Conservation (phyloP, 2,329 filamentous ascomycete species). For the Botrytis byssoidea region DNA sequence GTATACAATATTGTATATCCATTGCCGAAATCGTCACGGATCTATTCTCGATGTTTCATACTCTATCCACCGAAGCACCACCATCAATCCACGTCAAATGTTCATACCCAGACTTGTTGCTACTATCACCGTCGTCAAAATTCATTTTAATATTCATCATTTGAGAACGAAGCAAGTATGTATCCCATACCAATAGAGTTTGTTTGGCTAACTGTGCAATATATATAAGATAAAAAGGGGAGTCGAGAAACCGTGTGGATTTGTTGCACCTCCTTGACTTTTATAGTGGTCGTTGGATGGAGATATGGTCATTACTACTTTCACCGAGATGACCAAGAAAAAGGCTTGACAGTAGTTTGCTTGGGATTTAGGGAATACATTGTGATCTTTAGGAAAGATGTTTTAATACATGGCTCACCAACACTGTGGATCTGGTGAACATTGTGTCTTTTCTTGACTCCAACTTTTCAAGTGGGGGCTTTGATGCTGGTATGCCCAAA, state of each 20-base stretch:
- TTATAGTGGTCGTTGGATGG: no score
- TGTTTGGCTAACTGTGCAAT: not conserved
- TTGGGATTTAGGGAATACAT: not conserved
- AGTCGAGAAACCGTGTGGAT: not conserved
- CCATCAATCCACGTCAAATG: not conserved
- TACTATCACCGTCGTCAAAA: not conserved
- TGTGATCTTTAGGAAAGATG: not conserved
- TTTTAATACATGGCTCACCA: not conserved
- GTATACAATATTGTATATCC: not conserved
- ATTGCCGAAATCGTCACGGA: not conserved
- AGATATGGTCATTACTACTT: not conserved
- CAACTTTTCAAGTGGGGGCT: not conserved
- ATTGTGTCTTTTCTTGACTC: not conserved
- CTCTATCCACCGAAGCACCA: not conserved
- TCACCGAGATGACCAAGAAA: not conserved
- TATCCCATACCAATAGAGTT: not conserved
- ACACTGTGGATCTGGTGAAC: not conserved
- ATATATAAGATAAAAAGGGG: no score
- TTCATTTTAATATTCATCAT: not conserved
- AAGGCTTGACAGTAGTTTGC: not conserved
- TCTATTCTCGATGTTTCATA: not conserved
- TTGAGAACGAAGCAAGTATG: not conserved
- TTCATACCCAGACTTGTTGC: not conserved
- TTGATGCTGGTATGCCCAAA: not conserved
- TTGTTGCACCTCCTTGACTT: not conserved